phyloP scores from a whole-genome alignment of 2,329 filamentous ascomycete species.

The Fusarium neocosmosporiellum region DNA sequence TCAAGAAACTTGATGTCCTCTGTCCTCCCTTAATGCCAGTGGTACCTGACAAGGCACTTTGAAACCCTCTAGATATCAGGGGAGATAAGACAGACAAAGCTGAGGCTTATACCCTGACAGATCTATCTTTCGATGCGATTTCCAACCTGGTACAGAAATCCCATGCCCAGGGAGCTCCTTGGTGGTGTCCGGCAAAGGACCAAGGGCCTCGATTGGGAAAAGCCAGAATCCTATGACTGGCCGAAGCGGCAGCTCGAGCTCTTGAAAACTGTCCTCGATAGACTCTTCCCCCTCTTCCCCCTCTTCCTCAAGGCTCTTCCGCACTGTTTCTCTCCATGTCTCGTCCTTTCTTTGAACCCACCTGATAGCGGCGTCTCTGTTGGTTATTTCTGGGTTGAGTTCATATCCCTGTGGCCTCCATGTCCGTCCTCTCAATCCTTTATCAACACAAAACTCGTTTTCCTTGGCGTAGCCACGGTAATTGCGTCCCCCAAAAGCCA shows the following conservation, averaged over 20 bases:
- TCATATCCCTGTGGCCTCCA: not conserved
- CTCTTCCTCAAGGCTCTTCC: not conserved
- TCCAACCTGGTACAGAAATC: not conserved
- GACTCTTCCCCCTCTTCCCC: not conserved
- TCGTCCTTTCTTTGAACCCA: not conserved
- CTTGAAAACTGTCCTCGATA: not conserved
- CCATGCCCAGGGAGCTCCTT: not conserved
- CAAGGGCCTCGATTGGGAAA: constrained; percentile 43
- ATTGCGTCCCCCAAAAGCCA: fast-evolving
- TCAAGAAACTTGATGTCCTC: too few species aligned
- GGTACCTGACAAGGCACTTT: not conserved
- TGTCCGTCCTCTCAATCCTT: not conserved
- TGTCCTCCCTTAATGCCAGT: not conserved
- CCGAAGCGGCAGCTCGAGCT: not conserved
- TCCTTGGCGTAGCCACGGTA: fast-evolving
- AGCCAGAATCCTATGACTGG: not conserved
- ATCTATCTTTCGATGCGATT: not conserved
- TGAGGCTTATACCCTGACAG: not conserved
- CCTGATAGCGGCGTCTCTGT: not conserved
- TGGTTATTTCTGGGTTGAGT: not conserved
- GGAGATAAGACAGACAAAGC: not conserved
- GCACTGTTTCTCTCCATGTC: not conserved
- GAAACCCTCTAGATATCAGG: not conserved
- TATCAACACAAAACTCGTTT: not conserved
- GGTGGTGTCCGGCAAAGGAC: constrained; percentile 37